Percentiles rank a stretch among this genome's conserved stretches.
Evolutionary conservation across 2,329 filamentous ascomycete genomes (phyloP).

Genomic region (Aphanocladium album): DNA sequence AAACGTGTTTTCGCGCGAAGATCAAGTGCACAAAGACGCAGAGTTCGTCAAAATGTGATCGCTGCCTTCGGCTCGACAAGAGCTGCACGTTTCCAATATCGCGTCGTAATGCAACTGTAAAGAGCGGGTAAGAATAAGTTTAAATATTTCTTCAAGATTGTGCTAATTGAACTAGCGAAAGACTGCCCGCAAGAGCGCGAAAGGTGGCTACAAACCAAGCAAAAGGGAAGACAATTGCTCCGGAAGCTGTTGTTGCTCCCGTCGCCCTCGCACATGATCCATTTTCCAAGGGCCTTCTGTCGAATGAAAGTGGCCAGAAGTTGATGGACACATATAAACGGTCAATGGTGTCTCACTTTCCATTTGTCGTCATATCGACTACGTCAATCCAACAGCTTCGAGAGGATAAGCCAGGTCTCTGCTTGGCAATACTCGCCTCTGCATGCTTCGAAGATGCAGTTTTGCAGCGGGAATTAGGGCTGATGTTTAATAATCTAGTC

Average conservation of each 20-base stretch:
- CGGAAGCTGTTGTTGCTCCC: conserved; percentile 18
- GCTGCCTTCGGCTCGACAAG: conserved; percentile 29
- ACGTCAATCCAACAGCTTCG: conserved; percentile 18
- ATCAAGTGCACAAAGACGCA: conserved; percentile 31
- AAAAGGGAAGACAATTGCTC: background rate
- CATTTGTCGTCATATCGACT: conserved; percentile 24
- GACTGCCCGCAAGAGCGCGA: background rate
- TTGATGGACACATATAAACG: conserved; percentile 21
- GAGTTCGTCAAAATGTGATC: conserved; percentile 27
- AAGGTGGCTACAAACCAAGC: background rate
- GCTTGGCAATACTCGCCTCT: conserved; percentile 26
- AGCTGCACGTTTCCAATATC: conserved; percentile 27
- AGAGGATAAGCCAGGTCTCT: conserved; percentile 21
- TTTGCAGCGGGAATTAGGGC: conserved; percentile 23
- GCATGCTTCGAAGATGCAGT: conserved; percentile 18
- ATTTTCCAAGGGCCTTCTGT: conserved; percentile 20
- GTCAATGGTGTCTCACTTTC: conserved; percentile 25
- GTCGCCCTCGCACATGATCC: conserved; percentile 14
- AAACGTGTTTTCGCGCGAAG: conserved; percentile 31
- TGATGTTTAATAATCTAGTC: conserved; percentile 25
- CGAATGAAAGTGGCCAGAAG: conserved; percentile 21
- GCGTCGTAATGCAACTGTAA: conserved; percentile 18
- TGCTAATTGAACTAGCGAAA: background rate
- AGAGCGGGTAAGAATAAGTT: background rate
- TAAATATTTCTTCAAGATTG: background rate